phyloP scores from a whole-genome alignment of 129 eudicot species.

The Glebionis coronaria region DNA sequence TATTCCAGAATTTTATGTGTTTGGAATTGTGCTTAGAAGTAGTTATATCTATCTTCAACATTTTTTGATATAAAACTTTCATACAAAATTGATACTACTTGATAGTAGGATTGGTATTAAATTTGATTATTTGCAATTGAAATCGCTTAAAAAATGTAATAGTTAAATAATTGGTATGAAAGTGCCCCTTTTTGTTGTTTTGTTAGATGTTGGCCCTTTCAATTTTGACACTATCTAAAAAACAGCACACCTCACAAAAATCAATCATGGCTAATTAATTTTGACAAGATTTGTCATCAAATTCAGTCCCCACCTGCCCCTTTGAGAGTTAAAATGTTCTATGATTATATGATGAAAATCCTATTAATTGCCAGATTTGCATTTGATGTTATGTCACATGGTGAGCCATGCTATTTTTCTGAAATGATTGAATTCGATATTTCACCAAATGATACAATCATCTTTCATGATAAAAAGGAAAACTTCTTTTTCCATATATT shows the following conservation, averaged over 20 bases:
- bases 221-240: conserved; percentile 19
- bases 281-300: conserved; percentile 36
- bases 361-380: conserved; percentile 12
- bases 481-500: too few species aligned
- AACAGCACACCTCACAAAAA: conserved; percentile 23
- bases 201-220: conserved; percentile 22
- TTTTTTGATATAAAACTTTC: too few species aligned
- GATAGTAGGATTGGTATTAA: too few species aligned
- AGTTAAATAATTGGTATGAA: too few species aligned
- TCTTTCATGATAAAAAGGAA: too few species aligned
- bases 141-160: too few species aligned
- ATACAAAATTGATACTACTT: too few species aligned
- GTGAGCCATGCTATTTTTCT: neutral
- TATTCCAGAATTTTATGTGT: conserved; percentile 11
- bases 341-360: conserved; percentile 13
- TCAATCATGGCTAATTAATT: conserved; percentile 34
- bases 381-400: conserved; percentile 2
- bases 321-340: conserved; percentile 18
- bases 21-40: neutral
- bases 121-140: too few species aligned
- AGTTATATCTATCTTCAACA: too few species aligned
- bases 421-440: neutral
- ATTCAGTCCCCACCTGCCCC: conserved; percentile 33
- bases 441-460: neutral
- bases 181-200: conserved; percentile 2